Evolutionary conservation across 2,329 filamentous ascomycete genomes (phyloP).

Genomic region (Colletotrichum australisinense): DNA sequence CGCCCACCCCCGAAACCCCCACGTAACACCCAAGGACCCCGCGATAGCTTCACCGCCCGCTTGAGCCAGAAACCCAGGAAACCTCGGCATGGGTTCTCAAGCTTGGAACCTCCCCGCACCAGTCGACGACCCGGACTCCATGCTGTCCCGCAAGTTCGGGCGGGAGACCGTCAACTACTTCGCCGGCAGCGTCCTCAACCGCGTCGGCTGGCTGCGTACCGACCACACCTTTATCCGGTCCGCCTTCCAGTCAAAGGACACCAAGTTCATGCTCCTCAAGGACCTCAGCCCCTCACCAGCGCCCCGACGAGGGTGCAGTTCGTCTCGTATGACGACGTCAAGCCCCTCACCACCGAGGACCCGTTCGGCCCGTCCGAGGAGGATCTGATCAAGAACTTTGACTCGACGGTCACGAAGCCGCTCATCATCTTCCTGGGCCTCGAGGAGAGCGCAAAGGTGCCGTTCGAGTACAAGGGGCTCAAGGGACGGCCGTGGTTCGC

Average conservation of each 20-base stretch:
- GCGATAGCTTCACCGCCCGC: conserved; percentile 29
- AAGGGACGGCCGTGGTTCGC: conserved; percentile 88
- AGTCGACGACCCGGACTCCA: conserved; percentile 65
- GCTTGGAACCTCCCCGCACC: conserved; percentile 55
- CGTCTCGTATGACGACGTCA: conserved; percentile 75
- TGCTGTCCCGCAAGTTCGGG: conserved; percentile 82
- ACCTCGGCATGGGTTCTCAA: conserved; percentile 34
- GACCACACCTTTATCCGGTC: conserved; percentile 77
- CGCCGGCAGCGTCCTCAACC: conserved; percentile 80
- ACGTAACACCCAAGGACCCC: background rate
- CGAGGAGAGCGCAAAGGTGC: conserved; percentile 68
- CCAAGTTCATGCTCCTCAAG: conserved; percentile 83
- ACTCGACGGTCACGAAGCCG: conserved; percentile 75
- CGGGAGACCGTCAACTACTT: conserved; percentile 88
- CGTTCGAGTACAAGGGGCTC: conserved; percentile 76
- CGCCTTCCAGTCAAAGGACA: conserved; percentile 73
- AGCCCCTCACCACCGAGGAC: conserved; percentile 75
- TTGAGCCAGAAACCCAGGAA: background rate
- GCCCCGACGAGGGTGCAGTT: conserved; percentile 69
- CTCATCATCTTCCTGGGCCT: conserved; percentile 88
- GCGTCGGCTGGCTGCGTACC: conserved; percentile 80
- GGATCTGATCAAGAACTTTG: conserved; percentile 77
- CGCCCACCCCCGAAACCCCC: background rate
- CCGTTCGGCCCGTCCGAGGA: conserved; percentile 79
- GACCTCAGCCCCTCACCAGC: conserved; percentile 75